A percentile compares a stretch with the other conserved stretches of the same genome.
phyloP scores from a whole-genome alignment of 2,329 filamentous ascomycete species.

The Epichloe scottii region DNA sequence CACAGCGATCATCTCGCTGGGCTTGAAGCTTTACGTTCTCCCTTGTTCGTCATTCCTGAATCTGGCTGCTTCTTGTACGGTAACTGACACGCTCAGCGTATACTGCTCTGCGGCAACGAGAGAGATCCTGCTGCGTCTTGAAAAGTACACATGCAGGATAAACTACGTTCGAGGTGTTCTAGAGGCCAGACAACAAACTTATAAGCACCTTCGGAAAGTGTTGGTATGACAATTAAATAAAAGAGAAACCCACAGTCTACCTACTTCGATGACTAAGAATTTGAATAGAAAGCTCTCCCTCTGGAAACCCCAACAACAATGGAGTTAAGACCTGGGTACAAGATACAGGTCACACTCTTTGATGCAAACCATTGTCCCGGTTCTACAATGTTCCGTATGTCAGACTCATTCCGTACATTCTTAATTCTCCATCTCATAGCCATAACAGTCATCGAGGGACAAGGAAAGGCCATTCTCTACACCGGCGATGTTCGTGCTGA shows the following conservation, averaged over 20 bases:
- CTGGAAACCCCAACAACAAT: constrained; percentile 67
- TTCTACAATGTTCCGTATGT: constrained; percentile 71
- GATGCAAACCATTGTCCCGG: constrained; percentile 90
- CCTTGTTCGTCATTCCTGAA: constrained; percentile 40
- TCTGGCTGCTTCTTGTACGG: not conserved
- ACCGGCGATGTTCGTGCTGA: constrained; percentile 84
- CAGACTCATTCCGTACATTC: not conserved
- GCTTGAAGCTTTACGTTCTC: constrained; percentile 61
- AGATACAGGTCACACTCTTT: constrained; percentile 71
- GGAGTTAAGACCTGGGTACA: constrained; percentile 55
- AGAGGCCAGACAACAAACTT: constrained; percentile 61
- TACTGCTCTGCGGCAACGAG: constrained; percentile 81
- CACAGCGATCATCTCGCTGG: constrained; percentile 83
- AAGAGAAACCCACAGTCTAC: not conserved
- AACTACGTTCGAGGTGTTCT: constrained; percentile 69
- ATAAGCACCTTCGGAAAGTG: constrained; percentile 60
- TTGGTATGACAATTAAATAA: constrained; percentile 32
- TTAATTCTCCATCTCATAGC: not conserved
- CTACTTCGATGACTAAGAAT: not conserved
- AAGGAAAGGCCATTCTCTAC: constrained; percentile 64
- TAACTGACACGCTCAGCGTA: constrained; percentile 32
- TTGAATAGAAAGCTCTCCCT: constrained; percentile 58
- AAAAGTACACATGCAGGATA: constrained; percentile 67
- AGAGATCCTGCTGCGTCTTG: constrained; percentile 68
- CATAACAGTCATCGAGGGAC: constrained; percentile 57